Base-by-base conservation (phyloP, 345 rosid genomes). In the Pugionium cornutum region DNA sequence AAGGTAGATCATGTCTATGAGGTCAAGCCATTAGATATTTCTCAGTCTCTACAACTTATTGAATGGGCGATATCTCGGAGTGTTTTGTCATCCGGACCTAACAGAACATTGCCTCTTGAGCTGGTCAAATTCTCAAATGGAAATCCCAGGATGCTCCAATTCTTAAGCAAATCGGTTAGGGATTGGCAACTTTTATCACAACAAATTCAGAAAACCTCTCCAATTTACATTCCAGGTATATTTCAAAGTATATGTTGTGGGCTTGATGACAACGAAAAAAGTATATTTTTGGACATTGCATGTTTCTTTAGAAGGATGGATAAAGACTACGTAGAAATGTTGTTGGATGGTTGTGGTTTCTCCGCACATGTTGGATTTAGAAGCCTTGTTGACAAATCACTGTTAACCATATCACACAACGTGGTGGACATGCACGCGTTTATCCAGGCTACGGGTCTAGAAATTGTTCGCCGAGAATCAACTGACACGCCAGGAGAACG, bases 231-330 rank as follows among this genome's bases (percentile, higher is more conserved):
- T 57, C 67, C 44, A 49, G 44, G 53, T 29, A 44, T 70, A 32
- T 58, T 62, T 27, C 65, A 53, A 58, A 69, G 70, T 7, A 67
- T 49, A n/a, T 79, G 62, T 58, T 62, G 52, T 69, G 83, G 68
- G 44, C 75, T 79, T 10, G 68, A 73, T 41, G 74, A 52, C 4
- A 60, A 75, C 5, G 78, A 69, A 53, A 79, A 9, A 50, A 25
- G 56, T 60, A 73, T 76, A 57, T 70, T 73, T 44, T 58, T 79
- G 36, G 80, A 79, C 65, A 61, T 76, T 66, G 73, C 76, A n/a
- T 79, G 78, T 64, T 76, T 79, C 66, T 72, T 73, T 46, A 57
- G 9, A 40, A 66, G 49, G 42, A 54, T 44, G 63, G 49, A 73
- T 18, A 73, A 51, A 42, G 71, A 72, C n/a, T 4, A 37, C 1